Evolutionary conservation across 129 eudicot species (phyloP).

Genomic region (Heracleum sosnowskyi): DNA sequence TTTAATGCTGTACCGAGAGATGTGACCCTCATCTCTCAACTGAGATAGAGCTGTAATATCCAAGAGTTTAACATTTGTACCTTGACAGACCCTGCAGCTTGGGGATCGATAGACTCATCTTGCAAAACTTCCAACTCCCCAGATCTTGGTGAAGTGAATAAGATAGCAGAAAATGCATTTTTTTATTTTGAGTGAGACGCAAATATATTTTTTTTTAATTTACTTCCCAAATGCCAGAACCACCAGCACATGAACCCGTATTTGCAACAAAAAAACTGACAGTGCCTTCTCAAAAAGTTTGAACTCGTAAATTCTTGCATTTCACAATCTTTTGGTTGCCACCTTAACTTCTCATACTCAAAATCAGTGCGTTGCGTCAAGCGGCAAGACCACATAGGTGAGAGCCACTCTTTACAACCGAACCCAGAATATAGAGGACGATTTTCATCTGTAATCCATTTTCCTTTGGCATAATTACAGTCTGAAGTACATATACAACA

Average conservation of each 20-base stretch:
- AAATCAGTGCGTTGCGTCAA: constrained; percentile 78
- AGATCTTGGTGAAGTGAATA: constrained; percentile 24
- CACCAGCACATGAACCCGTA: not conserved
- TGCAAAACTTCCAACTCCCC: constrained; percentile 45
- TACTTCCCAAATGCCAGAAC: not conserved
- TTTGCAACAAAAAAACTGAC: not conserved
- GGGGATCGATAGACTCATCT: constrained; percentile 53
- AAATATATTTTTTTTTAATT: not conserved
- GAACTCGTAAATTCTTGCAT: constrained; percentile 53
- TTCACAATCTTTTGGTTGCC: constrained; percentile 83
- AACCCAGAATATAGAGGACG: too few relatives aligned
- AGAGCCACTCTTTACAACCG: constrained; percentile 84
- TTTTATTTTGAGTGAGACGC: not conserved
- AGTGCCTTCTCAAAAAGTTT: constrained; percentile 61
- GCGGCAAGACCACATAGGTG: constrained; percentile 95
- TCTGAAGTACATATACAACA: too few relatives aligned
- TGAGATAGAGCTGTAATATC: constrained; percentile 75
- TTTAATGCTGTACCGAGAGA: constrained; percentile 48
- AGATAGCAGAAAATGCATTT: not conserved
- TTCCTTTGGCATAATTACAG: too few relatives aligned
- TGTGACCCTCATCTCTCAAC: constrained; percentile 72
- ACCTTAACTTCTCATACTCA: too few relatives aligned
- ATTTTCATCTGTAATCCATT: too few relatives aligned
- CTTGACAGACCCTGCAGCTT: constrained; percentile 68
- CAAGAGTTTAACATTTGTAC: constrained; percentile 58